Evolutionary conservation across 139 green algal genomes (phyloP).

Genomic region (Tetradesmus lagerheimii): DNA sequence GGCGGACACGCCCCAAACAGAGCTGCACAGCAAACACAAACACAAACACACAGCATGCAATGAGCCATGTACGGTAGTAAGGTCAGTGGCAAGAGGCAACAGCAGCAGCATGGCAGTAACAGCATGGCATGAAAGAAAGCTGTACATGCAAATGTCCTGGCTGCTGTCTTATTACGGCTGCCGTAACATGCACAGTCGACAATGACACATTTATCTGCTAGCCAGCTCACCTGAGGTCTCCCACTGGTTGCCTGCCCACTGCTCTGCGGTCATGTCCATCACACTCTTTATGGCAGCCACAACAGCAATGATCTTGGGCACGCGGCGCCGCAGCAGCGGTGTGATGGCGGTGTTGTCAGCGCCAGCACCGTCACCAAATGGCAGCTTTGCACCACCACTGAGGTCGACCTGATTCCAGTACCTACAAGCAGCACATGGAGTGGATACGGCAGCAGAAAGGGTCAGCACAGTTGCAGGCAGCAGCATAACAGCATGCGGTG

Average conservation of each 20-base stretch:
- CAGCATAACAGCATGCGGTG: too few species aligned
- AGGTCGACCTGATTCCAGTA: slow-evolving; percentile 42
- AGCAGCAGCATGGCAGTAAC: too few species aligned
- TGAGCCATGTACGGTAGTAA: too few species aligned
- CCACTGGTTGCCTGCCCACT: slow-evolving; percentile 44
- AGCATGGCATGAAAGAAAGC: too few species aligned
- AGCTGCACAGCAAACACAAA: slow-evolving; percentile 7
- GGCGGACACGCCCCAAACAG: slow-evolving; percentile 49
- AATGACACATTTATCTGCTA: not conserved
- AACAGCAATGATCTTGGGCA: slow-evolving; percentile 38
- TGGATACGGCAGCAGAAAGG: not conserved
- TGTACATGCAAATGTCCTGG: too few species aligned
- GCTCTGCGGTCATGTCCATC: not conserved
- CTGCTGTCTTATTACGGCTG: too few species aligned
- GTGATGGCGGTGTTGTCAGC: slow-evolving; percentile 57
- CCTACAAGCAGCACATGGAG: not conserved
- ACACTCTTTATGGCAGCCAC: slow-evolving; percentile 31
- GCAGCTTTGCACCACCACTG: not conserved
- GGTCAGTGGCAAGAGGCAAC: too few species aligned
- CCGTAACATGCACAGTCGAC: too few species aligned
- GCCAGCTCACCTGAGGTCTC: slow-evolving; percentile 16
- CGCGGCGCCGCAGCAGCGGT: slow-evolving; percentile 49
- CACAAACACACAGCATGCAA: too few species aligned
- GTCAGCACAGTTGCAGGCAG: too few species aligned
- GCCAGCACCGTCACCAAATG: slow-evolving; percentile 49